Conservation (phyloP, 306 rosid genomes). For the Delonix regia region DNA sequence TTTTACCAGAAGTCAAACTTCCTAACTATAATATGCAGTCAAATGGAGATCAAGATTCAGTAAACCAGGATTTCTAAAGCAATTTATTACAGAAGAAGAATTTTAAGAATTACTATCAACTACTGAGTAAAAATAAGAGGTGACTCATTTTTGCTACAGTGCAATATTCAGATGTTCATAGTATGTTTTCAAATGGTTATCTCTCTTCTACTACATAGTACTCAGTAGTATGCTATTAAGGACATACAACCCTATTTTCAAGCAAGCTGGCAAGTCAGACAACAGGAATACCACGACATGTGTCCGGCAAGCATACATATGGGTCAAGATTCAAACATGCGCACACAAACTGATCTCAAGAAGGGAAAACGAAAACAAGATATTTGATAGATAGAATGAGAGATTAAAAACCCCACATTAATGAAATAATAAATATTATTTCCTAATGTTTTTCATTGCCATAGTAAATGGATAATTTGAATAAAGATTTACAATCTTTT, state of each 20-base stretch:
- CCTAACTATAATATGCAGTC: conserved; percentile 4
- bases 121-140: background rate
- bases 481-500: too few relatives aligned
- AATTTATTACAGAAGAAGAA: background rate
- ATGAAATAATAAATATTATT: too few relatives aligned
- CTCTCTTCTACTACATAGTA: background rate
- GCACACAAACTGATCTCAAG: too few relatives aligned
- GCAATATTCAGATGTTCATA: background rate
- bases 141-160: background rate
- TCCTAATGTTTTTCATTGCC: too few relatives aligned
- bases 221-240: background rate
- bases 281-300: too few relatives aligned
- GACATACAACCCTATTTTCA: background rate
- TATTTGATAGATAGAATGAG: too few relatives aligned
- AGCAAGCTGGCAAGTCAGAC: too few relatives aligned
- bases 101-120: background rate
- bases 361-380: too few relatives aligned
- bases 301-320: too few relatives aligned
- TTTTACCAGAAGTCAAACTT: background rate
- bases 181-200: background rate
- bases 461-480: too few relatives aligned
- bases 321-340: too few relatives aligned
- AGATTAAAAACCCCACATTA: too few relatives aligned
- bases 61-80: conserved; percentile 26
- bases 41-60: conserved; percentile 29